Conservation (phyloP, 176 grass and related monocot species). For the Zoysia japonica region DNA sequence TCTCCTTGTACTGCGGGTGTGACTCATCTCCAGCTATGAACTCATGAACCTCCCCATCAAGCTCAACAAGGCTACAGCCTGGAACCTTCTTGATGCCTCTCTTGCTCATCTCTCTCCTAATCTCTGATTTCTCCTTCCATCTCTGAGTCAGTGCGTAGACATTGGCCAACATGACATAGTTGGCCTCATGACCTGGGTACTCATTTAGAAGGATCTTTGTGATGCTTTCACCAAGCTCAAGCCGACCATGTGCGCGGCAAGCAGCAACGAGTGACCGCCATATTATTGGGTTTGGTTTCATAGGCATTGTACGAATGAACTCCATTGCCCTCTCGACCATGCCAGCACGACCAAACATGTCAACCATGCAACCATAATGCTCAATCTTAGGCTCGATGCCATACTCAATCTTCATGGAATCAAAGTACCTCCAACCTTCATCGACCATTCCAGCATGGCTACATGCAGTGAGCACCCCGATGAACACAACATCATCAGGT, state of each 20-base stretch:
- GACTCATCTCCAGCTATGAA: conserved; percentile 72
- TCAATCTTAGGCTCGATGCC: conserved; percentile 67
- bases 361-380: conserved; percentile 81
- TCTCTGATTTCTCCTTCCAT: conserved; percentile 67
- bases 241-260: conserved; percentile 62
- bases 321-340: conserved; percentile 56
- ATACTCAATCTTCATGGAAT: conserved; percentile 52
- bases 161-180: conserved; percentile 73
- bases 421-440: conserved; percentile 56
- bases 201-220: conserved; percentile 48
- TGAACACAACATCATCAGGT: conserved; percentile 66
- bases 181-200: conserved; percentile 55
- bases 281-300: conserved; percentile 66
- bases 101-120: conserved; percentile 64
- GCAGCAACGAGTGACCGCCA: conserved; percentile 60
- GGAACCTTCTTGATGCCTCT: conserved; percentile 67
- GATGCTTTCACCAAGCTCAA: conserved; percentile 58
- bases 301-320: conserved; percentile 58
- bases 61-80: conserved; percentile 66
- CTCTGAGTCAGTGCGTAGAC: conserved; percentile 52
- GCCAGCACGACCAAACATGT: conserved; percentile 67
- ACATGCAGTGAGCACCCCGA: conserved; percentile 73
- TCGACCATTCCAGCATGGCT: conserved; percentile 65
- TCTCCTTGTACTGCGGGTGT: conserved; percentile 48
- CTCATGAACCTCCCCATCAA: conserved; percentile 72